A percentile compares a stretch with the other conserved stretches of the same genome.
These are phyloP conservation scores for Backusella luteola DNA, from an alignment of 192 early-diverging fungal species.

Conservation along the genomic window DNA sequence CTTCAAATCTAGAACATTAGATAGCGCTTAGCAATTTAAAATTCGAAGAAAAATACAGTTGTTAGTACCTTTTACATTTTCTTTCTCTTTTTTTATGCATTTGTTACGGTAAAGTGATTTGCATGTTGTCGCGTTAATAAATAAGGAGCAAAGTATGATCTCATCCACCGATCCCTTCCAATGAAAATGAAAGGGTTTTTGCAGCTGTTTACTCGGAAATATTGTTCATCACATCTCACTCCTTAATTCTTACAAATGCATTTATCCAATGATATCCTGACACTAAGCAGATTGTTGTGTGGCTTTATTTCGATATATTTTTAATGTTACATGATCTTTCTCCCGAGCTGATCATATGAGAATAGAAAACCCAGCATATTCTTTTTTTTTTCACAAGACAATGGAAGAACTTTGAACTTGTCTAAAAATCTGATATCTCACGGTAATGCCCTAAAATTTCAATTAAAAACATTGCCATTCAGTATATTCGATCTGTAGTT, in stretches of 20 bases:
- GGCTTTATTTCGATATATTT: neutral
- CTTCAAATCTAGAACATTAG: neutral
- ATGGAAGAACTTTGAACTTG: neutral
- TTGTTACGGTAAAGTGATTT: neutral
- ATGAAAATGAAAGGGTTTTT: neutral
- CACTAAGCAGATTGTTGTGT: neutral
- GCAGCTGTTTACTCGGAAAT: neutral
- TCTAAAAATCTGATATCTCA: neutral
- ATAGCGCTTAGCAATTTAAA: neutral
- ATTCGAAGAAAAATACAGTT: neutral
- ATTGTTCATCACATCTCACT: neutral
- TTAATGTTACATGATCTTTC: neutral
- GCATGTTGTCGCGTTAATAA: neutral
- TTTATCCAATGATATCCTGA: neutral
- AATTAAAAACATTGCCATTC: neutral
- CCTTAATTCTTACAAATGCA: neutral
- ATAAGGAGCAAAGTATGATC: neutral
- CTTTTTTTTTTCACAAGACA: neutral
- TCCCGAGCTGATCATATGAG: too few species aligned
- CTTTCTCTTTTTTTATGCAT: neutral
- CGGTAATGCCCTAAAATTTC: neutral
- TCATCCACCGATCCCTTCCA: neutral
- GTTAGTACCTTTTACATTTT: neutral
- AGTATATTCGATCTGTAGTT: neutral
- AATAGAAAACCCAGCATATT: neutral